Evolutionary conservation across 352 stramenopile genomes (phyloP), one percentile per base, ranked within the genome.

Genomic region (Phytophthora brassicae): DNA sequence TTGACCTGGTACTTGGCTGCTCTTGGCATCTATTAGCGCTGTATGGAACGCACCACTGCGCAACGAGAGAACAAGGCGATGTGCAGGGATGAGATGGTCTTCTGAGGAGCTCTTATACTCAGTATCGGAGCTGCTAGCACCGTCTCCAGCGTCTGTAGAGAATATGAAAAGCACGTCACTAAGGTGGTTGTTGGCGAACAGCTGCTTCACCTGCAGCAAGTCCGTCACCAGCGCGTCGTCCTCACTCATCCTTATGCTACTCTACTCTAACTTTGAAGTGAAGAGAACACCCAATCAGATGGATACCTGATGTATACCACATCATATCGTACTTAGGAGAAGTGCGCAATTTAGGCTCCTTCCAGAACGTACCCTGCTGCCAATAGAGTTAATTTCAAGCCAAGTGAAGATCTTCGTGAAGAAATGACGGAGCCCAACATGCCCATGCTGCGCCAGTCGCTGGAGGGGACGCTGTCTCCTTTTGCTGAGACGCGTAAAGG

Each of bases 151-250:
- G 33, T 84, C 78, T 1, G 70, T 68, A 3, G 86, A 74, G 61
- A 92, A 92, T 23, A 92, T 58, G 46, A 95, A 92, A 19, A 91
- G 50, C 23, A 92, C 82, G 50, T 95, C 86, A 52, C 86, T 95
- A 19, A 93, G 54, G 54, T 92, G 74, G 59, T 79, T 82, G 66
- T 76, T 91, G 1, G 69, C 82, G 59, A 81, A 95, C 23, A 95
- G 66, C 13, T 54, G 51, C 41, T 75, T 75, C 26, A 92, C 56
- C 55, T 79, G 68, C 41, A 81, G 75, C 62, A 90, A 46, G 48
- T 92, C 83, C 19, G 71, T 54, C 41, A 74, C 57, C 9, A 90
- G 57, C 29, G 74, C 45, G 19, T 65, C 56, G 44, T 72, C 56
- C 4, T 48, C 64, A 2, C 35, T 46, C 57, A 56, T 51, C 17